Evolutionary conservation across 495 filamentous ascomycete species (phyloP), one percentile per base, ranked within the genome.

Genomic region (Aspergillus egyptiacus): DNA sequence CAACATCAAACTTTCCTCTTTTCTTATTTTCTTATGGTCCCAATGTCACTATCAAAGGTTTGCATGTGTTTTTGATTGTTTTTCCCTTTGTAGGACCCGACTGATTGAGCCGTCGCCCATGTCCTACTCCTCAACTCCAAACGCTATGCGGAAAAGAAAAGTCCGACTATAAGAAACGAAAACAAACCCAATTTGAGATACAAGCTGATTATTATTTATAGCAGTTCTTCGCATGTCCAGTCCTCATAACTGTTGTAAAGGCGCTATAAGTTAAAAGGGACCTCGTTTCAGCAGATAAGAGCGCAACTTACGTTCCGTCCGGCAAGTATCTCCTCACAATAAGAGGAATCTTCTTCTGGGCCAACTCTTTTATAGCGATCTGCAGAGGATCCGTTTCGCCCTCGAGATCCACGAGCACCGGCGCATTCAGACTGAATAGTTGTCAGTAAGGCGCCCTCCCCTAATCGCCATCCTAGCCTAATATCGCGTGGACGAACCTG

Each of bases 291-390:
- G 5, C 18, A 25, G 20, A 23, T 6, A 18, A 40, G 30, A 43
- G 33, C 13, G 8, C 27, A 38, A 77, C 89, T 72, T 82, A 96
- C 93, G 79, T 93, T 76, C 93, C 93, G 71, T 97, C 94, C 11
- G 93, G 93, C 65, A 98, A 75, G 70, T 96, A 98, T 58, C 93
- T 80, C 61, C 93, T 80, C 39, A 98, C 85, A 33, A 97, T 91
- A 36, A 98, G 71, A 41, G 93, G 93, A 46, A 98, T 95, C 77
- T 97, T 98, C 80, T 96, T 97, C 77, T 97, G 89, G 55, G 86
- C 79, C 61, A 98, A 73, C 69, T 98, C 93, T 69, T 97, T 97
- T 65, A 95, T 83, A 11, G 93, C 94, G 61, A 98, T 97, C 68
- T 96, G 88, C 41, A 97, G 75, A 24, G 93, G 94, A 72, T 98